phyloP scores from a whole-genome alignment of 352 stramenopile genomes.

The Globisporangium irregulare region DNA sequence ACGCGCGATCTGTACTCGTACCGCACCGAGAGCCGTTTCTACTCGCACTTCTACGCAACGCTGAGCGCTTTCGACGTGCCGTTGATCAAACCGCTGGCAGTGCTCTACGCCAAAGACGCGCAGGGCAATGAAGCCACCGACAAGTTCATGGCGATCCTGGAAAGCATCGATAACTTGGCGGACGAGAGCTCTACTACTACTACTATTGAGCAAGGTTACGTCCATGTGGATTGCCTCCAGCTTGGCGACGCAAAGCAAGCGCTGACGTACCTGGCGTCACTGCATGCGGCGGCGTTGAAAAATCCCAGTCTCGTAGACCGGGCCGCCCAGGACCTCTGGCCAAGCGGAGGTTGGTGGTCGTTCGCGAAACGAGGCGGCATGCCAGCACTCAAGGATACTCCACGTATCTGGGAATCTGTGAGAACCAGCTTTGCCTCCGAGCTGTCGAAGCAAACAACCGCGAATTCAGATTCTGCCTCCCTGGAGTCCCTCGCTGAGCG shows the following conservation, averaged over 20 bases:
- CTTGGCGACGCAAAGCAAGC: slow-evolving; percentile 33
- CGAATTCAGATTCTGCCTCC: not conserved
- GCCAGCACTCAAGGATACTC: slow-evolving; percentile 31
- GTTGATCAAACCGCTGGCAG: slow-evolving; percentile 45
- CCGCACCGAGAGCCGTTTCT: slow-evolving; percentile 54
- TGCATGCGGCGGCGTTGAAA: slow-evolving; percentile 43
- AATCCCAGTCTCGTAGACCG: slow-evolving; percentile 22
- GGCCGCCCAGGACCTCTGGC: slow-evolving; percentile 34
- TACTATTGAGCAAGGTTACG: slow-evolving; percentile 13
- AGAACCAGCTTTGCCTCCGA: slow-evolving; percentile 27
- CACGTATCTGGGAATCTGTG: slow-evolving; percentile 43
- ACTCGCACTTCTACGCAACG: slow-evolving; percentile 37
- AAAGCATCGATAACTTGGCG: slow-evolving; percentile 28
- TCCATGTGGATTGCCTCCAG: slow-evolving; percentile 37
- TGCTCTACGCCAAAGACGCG: slow-evolving; percentile 36
- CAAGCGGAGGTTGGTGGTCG: slow-evolving; percentile 54
- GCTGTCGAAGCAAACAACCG: slow-evolving; percentile 5
- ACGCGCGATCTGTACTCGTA: slow-evolving; percentile 60
- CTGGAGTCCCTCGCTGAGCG: slow-evolving; percentile 33
- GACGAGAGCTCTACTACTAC: not conserved
- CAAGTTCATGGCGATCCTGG: slow-evolving; percentile 54
- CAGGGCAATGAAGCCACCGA: slow-evolving; percentile 25
- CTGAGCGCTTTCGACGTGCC: slow-evolving; percentile 28
- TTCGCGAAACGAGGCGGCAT: slow-evolving; percentile 49
- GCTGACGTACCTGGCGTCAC: slow-evolving; percentile 42